Conservation (phyloP, 208 protist genomes). For the Herpetomonas muscarum region DNA sequence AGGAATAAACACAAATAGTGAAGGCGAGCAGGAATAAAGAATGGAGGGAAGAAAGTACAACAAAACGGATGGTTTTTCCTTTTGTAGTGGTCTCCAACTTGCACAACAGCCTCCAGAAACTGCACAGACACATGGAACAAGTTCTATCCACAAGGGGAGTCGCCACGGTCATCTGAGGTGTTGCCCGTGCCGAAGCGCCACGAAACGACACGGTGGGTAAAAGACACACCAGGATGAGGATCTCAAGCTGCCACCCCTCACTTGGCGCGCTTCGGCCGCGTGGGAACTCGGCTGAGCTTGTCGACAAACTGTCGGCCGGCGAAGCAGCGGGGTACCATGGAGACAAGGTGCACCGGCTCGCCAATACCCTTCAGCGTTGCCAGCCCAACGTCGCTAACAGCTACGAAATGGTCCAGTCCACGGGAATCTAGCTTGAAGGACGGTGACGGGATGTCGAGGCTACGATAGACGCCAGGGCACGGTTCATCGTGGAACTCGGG, state of each 20-base stretch:
- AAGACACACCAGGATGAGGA: not conserved
- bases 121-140: no score
- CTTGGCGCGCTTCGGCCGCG: not conserved
- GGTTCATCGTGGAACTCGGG: slow-evolving; percentile 55
- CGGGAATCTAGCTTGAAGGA: slow-evolving; percentile 22
- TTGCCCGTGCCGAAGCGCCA: not conserved
- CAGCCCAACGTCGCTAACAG: slow-evolving; percentile 44
- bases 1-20: slow-evolving; percentile 2
- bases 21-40: slow-evolving; percentile 7
- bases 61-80: not conserved
- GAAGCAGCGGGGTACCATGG: slow-evolving; percentile 48
- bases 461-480: slow-evolving; percentile 35
- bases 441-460: slow-evolving; percentile 30
- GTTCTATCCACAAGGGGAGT: no score
- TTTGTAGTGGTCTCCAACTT: not conserved
- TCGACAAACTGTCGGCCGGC: slow-evolving; percentile 47
- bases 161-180: no score
- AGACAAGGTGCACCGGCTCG: slow-evolving; percentile 56
- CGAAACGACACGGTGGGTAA: not conserved
- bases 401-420: slow-evolving; percentile 57
- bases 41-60: slow-evolving; percentile 3
- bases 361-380: slow-evolving; percentile 43
- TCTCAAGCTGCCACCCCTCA: not conserved
- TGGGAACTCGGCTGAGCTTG: slow-evolving; percentile 13
- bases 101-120: no score